Base-by-base conservation (phyloP, 2,329 filamentous ascomycete species). In the Curvularia sp. region DNA sequence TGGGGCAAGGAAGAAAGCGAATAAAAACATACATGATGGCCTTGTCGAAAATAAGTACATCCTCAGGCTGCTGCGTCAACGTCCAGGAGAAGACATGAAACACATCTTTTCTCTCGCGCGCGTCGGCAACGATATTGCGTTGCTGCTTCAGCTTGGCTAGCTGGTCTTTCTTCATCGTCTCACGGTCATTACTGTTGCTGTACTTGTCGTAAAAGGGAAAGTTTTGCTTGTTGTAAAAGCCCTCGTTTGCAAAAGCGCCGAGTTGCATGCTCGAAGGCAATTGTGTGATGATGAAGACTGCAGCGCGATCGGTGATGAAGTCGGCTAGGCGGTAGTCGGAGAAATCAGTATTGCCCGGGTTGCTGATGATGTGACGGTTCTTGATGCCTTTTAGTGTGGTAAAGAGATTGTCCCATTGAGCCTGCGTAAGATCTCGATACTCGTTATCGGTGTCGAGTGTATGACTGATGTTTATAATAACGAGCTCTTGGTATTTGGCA, bases 381-480 rank as follows among this genome's bases (percentile, higher is more conserved):
- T 80, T 77, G 50, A 83, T 69, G 4, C 66, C 68, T 39, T 69
- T 75, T 2, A 84, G 72, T 55, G 78, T 76, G 53, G 74, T 67
- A 52, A 82, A 80, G 36, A 83, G 77, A n/a, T 73, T 66, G 63
- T 78, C 74, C 70, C 78, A 79, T 27, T 82, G 77, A 21, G 67
- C 65, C 18, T 77, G 64, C 7, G 67, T 70, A 54, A 82, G 79
- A 53, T 77, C 66, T 32, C 66, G 70, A 59, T 77, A 79, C 27
- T 73, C 62, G 46, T 77, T 67, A 42, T 79, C 75, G 4, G 79
- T 78, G 60, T 81, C 77, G 13, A 81, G 67, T 3, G 78, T 79
- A 43, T 83, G 81, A 15, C 77, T 77, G n/a, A 84, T 68, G 32
- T 80, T 76, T 51, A 83, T 74, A 55, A 83, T 79, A 50, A 83